Evolutionary conservation across 2,329 filamentous ascomycete species (phyloP), one percentile per base, ranked within the genome.

Genomic region (Phialocephala sp.): DNA sequence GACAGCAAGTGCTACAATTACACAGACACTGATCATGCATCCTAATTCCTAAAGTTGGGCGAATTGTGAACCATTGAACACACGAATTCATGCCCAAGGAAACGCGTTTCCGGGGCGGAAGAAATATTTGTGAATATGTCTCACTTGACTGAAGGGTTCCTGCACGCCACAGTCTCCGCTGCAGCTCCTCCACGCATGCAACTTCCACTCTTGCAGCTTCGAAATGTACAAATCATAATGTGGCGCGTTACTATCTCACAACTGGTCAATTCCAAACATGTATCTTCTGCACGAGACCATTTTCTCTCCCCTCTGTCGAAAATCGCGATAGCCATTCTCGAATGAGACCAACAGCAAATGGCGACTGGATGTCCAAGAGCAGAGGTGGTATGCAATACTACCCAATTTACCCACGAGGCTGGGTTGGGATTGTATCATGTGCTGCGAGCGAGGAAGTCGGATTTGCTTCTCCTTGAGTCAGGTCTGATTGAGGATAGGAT

Each of bases 261-360:
- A 54, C 11, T 54, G 50, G 50, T 32, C 50, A 35, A 27, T 54
- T 35, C 14, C 22, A 32, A 22, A 4, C 15, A 24, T 11, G n/a
- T 18, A 9, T 24, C 8, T 55, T 47, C 22, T 45, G 35, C 47
- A 62, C 50, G 36, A 43, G 60, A 56, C 41, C 60, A 54, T 59
- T 50, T 59, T 15, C 27, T 41, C 18, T 54, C 18, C n/a, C 27
- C 15, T 59, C 36, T 32, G 27, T 32, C 27, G 27, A 32, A 32
- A 32, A 32, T 32, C 27, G 36, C 39, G 45, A 55, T 60, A 22
- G 22, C 27, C n/a, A 9, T 18, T 14, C 50, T 35, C 50, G 50
- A 54, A 54, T 54, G 50, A 54, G 45, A 50, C 5, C 8, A n/a
- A 20, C 8, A 50, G 22, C 6, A 20, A 12, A 54, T 35, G 22